Evolutionary conservation across 1,284 basidiomycete genomes (phyloP), one percentile per base, ranked within the genome.

Genomic region (Trichosporon sp.): DNA sequence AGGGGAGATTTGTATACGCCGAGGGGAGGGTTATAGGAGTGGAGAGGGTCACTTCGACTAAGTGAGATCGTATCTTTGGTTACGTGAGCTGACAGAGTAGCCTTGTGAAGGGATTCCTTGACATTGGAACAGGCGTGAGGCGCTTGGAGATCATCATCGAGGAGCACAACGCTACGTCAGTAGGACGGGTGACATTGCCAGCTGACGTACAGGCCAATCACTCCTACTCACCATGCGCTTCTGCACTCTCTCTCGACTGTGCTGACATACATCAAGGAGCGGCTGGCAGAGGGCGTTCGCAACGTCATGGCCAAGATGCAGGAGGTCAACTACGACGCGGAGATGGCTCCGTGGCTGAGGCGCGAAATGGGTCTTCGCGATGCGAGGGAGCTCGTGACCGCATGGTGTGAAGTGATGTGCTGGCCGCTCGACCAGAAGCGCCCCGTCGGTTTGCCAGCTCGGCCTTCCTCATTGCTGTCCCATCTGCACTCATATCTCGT

Each of bases 191-290:
- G 13, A 23, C 7, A 8, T 25, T 35, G 60, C 47, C 18, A 23
- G 67, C 60, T 71, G 15, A 63, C 23, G 1, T 42, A 0, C 63
- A 82, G 80, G 11, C 75, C 77, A 0, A 64, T 79, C 21, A 81
- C 80, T 0, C 76, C 80, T 0, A 82, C 80, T 0, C 80, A 82
- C 69, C 81, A 81, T 60, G 80, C 80, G 1, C 71, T 83, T 0
- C 67, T 80, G 12, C 74, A 80, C 67, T 76, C 75, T 4, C 67
- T 80, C 2, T 76, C 77, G 58, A 78, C 76, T 1, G 76, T 78
- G 32, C 65, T 81, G 11, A 76, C 76, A 0, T 78, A 75, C 66
- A 70, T 81, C 67, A 77, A 76, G 63, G 72, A 77, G 25, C 72
- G 74, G 2, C 69, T 81, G 3, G 67, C 74, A 0, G 42, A 44